Base-by-base conservation (phyloP, 1,284 basidiomycete genomes). In the Leccinum pseudoinsigne region DNA sequence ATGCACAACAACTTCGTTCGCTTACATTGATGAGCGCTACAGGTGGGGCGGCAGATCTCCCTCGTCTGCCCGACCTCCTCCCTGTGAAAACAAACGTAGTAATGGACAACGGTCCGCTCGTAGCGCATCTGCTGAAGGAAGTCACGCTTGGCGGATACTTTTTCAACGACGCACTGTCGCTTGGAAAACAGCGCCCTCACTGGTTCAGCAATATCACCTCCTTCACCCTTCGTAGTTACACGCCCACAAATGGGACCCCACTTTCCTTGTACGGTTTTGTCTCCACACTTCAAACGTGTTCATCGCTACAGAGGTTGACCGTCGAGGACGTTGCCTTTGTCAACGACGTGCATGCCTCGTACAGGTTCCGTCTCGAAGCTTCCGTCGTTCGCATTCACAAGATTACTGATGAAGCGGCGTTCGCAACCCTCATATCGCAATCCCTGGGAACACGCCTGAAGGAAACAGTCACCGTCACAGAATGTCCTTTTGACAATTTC, bases 321-420 rank as follows among this genome's bases (percentile, higher is more conserved):
- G 31, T 65, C 11, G 66, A 65, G 38, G 47, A 65, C 26, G 11
- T 61, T 7, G 5, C 38, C 16, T 65, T 64, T 18, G 34, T 57
- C 62, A 65, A 67, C 54, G 66, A 65, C 21, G n/a, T 67, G 12
- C 62, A 54, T 45, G n/a, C 65, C 26, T 65, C 55, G 28, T 18
- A 38, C 26, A 67, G 62, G 36, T 67, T 67, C 53, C 51, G 12
- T n/a, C 62, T 65, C 3, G 66, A 65, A 60, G 53, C 10, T 18
- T 62, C 65, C 10, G 8, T 61, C 23, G 23, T 65, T 36, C 34
- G 23, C 45, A 18, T 65, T 2, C 53, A 42, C 23, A 65, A 56
- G 21, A 21, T 65, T 7, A 55, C 45, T 7, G 56, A 60, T 8
- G 56, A 18, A 3, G 53, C 6, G n/a, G 62, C 62, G 9, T 36